Conservation (phyloP, 2,329 filamentous ascomycete species). For the Teratosphaeria zuluensis region DNA sequence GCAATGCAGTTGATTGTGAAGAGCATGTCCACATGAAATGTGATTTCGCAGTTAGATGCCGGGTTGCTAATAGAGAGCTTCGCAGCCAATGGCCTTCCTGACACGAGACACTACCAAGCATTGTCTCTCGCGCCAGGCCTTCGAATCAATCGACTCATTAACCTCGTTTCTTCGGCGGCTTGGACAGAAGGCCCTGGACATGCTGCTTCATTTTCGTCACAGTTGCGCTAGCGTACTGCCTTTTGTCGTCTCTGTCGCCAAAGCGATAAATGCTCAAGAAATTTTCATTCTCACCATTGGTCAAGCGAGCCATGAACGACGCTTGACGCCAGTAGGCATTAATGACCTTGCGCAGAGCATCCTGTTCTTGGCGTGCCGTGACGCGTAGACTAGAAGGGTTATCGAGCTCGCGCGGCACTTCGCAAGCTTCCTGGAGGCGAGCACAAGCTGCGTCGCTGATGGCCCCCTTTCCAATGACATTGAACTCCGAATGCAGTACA, state of each 20-base stretch:
- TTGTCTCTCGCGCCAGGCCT: too few species aligned
- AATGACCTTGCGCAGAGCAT: background rate
- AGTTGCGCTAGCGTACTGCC: background rate
- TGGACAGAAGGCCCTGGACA: background rate
- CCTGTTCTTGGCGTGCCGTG: background rate
- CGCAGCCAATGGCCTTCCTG: too few species aligned
- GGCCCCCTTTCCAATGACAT: background rate
- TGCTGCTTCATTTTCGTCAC: background rate
- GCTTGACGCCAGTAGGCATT: background rate
- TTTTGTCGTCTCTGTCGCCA: background rate
- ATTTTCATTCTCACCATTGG: background rate
- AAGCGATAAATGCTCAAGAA: background rate
- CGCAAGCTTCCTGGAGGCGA: background rate
- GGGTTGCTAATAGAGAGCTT: too few species aligned
- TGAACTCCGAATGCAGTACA: background rate
- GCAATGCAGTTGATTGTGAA: too few species aligned
- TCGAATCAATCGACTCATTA: background rate
- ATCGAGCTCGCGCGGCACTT: background rate
- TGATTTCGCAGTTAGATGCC: too few species aligned
- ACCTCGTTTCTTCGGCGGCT: background rate
- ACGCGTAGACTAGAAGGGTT: background rate
- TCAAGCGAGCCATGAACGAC: background rate
- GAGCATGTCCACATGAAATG: too few species aligned
- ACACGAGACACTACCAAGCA: too few species aligned
- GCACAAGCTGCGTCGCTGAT: background rate